phyloP scores from a whole-genome alignment of 441 rosid species.

The Arabidopsis hybrid region DNA sequence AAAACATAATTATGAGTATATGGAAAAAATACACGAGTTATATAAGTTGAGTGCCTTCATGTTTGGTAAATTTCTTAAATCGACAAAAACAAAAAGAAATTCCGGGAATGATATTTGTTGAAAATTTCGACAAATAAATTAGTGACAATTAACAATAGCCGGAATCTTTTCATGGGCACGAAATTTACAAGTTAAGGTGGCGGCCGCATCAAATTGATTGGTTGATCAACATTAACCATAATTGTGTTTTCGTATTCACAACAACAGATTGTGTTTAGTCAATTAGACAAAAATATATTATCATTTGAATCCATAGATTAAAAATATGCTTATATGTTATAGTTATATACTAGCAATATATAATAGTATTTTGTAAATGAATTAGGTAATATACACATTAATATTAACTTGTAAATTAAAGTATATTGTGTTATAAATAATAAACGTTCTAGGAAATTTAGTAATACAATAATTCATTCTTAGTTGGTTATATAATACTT shows the following conservation, averaged over 20 bases:
- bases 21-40: background rate
- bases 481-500: background rate
- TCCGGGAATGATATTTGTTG: background rate
- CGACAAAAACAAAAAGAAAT: background rate
- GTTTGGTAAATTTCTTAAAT: background rate
- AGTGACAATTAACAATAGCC: background rate
- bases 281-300: background rate
- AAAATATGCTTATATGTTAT: background rate
- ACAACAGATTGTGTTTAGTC: background rate
- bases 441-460: background rate
- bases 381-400: background rate
- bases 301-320: background rate
- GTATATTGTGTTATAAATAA: background rate
- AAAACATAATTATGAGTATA: no score
- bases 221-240: background rate
- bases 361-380: background rate
- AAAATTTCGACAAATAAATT: background rate
- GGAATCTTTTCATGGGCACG: background rate
- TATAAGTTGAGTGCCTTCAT: background rate
- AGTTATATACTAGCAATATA: slow-evolving; percentile 21
- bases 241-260: no score
- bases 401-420: slow-evolving; percentile 19
- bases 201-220: background rate
- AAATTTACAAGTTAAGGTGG: background rate
- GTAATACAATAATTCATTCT: slow-evolving; percentile 3